Conservation (phyloP, 805 yeast species). For the Candida piceae region DNA sequence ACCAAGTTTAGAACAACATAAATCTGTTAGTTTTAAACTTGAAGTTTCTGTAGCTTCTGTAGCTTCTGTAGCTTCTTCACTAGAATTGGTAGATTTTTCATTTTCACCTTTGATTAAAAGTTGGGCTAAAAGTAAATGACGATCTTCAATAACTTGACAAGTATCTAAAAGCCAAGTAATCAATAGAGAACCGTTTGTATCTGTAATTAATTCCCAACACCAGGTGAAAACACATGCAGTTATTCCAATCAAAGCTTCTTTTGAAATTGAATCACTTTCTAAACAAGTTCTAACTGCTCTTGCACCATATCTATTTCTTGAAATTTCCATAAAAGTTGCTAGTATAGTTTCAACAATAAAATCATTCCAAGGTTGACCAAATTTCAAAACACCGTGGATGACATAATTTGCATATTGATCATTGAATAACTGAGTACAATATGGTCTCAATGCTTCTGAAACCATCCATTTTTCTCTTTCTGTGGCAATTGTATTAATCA, state of each 20-base stretch:
- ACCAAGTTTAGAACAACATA: constrained; percentile 57
- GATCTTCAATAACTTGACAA: constrained; percentile 50
- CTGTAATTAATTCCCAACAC: constrained; percentile 73
- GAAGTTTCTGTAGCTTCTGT: background rate
- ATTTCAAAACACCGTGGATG: constrained; percentile 87
- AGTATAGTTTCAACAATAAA: constrained; percentile 82
- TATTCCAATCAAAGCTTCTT: constrained; percentile 65
- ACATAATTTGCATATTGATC: constrained; percentile 98
- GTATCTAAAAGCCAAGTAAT: constrained; percentile 95
- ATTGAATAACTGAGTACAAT: constrained; percentile 77
- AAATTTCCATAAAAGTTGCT: constrained; percentile 71
- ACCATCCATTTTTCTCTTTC: constrained; percentile 62
- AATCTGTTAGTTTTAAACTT: constrained; percentile 13
- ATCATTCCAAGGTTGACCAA: constrained; percentile 79
- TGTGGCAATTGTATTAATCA: constrained; percentile 64
- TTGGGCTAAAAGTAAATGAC: constrained; percentile 51
- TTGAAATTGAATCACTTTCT: constrained; percentile 66
- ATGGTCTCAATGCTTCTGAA: constrained; percentile 67
- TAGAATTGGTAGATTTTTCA: constrained; percentile 1
- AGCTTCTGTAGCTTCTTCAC: too few species aligned
- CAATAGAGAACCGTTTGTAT: constrained; percentile 82
- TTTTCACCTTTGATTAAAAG: constrained; percentile 17
- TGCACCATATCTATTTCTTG: constrained; percentile 90
- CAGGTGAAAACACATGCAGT: constrained; percentile 74
- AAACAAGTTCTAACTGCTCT: constrained; percentile 91